Percentiles rank a stretch among this genome's conserved stretches.
Evolutionary conservation across 148 eudicot species (phyloP).

Genomic region (Silene conica): DNA sequence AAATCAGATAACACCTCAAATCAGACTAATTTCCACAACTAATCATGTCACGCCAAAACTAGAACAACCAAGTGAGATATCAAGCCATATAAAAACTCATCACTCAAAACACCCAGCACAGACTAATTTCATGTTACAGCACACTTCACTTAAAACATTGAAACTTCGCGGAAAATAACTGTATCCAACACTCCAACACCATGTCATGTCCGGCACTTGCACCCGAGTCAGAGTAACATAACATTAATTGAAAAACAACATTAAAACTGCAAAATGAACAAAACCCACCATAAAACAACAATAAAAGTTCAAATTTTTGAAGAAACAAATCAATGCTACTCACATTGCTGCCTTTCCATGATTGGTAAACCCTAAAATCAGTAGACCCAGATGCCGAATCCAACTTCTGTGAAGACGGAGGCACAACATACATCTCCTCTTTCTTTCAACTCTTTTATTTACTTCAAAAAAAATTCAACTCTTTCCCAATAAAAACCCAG

Average conservation of each 20-base stretch:
- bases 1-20: slow-evolving; percentile 9
- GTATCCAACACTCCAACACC: too few relatives aligned
- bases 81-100: background rate
- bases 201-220: too few relatives aligned
- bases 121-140: too few relatives aligned
- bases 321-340: slow-evolving; percentile 18
- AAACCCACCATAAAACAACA: slow-evolving; percentile 2
- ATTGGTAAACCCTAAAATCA: slow-evolving; percentile 68
- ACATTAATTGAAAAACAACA: background rate
- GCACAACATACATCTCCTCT: slow-evolving; percentile 73
- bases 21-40: slow-evolving; percentile 7
- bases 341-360: slow-evolving; percentile 97
- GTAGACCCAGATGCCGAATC: slow-evolving; percentile 62
- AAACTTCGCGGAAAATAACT: too few relatives aligned
- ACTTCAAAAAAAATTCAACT: background rate
- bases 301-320: background rate
- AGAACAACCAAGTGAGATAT: background rate
- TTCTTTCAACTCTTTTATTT: slow-evolving; percentile 5
- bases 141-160: too few relatives aligned
- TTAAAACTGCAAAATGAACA: background rate
- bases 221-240: too few relatives aligned
- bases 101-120: background rate
- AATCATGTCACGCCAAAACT: background rate
- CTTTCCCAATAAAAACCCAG: background rate
- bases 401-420: slow-evolving; percentile 48